Conservation (phyloP, 2,329 filamentous ascomycete genomes). For the Hymenoscyphus fraxineus region DNA sequence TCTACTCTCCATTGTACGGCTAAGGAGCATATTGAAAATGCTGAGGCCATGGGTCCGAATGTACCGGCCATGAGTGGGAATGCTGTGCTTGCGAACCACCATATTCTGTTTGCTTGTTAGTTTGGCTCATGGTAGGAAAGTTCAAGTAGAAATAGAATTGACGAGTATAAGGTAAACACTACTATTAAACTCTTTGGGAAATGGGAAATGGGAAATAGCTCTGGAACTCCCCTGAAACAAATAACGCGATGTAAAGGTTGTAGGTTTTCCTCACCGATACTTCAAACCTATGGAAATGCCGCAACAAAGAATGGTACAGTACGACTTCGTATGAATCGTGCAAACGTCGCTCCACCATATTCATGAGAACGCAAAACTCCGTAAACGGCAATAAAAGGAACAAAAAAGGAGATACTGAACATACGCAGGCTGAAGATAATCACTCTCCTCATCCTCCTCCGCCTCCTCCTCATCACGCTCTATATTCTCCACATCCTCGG, state of each 20-base stretch:
- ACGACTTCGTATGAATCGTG: too few relatives aligned
- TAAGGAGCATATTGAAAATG: constrained; percentile 83
- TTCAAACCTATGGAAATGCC: too few relatives aligned
- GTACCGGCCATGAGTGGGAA: constrained; percentile 81
- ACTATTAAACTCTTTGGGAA: not conserved
- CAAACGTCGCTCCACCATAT: too few relatives aligned
- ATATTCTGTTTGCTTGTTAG: constrained; percentile 32
- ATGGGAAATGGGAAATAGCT: too few relatives aligned
- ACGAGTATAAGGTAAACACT: not conserved
- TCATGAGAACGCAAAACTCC: not conserved
- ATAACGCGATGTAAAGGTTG: too few relatives aligned
- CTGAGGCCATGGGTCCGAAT: constrained; percentile 79
- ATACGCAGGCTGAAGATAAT: constrained; percentile 30
- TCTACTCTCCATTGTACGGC: constrained; percentile 72
- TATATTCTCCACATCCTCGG: constrained; percentile 30
- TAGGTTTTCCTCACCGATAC: too few relatives aligned
- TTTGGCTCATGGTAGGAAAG: not conserved
- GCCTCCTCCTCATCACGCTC: constrained; percentile 24
- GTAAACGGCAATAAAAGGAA: not conserved
- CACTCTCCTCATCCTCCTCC: constrained; percentile 28
- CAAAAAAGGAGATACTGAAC: not conserved
- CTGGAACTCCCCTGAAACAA: too few relatives aligned
- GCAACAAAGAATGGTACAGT: too few relatives aligned
- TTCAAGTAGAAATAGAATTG: not conserved
- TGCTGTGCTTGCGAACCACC: constrained; percentile 61